A percentile compares a stretch with the other conserved stretches of the same genome.
These are phyloP conservation scores for Phytophthora palmivora DNA, from an alignment of 352 stramenopile species.

Conservation along the genomic window DNA sequence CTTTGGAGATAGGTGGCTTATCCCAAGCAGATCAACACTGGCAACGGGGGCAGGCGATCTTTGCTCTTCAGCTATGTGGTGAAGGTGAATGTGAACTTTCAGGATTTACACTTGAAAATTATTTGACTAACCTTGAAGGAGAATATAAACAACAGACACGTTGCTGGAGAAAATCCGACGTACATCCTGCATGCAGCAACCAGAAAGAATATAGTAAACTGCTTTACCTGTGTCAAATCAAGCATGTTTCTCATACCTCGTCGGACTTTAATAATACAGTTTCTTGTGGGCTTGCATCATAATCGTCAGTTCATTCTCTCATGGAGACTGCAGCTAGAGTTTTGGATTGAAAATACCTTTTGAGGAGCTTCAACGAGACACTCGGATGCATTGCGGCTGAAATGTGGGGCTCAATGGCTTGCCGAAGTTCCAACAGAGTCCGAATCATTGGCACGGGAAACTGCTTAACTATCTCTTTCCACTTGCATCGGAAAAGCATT, in stretches of 20 bases:
- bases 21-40: conserved; percentile 44
- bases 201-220: neutral
- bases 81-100: neutral
- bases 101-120: neutral
- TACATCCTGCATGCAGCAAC: conserved; percentile 24
- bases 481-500: conserved; percentile 77
- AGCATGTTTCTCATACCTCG: conserved; percentile 17
- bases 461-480: conserved; percentile 48
- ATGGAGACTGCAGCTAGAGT: neutral
- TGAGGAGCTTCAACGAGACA: conserved; percentile 45
- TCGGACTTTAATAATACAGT: conserved; percentile 34
- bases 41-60: neutral
- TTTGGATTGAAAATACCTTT: conserved; percentile 36
- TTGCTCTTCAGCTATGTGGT: conserved; percentile 14
- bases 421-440: conserved; percentile 38
- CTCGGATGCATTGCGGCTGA: conserved; percentile 30
- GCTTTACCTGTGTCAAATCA: too few relatives aligned
- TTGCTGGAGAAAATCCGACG: conserved; percentile 28
- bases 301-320: conserved; percentile 6
- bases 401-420: conserved; percentile 52
- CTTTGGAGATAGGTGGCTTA: conserved; percentile 20
- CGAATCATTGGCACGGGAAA: conserved; percentile 44
- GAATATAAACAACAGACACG: conserved; percentile 32
- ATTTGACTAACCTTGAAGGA: conserved; percentile 33
- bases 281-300: conserved; percentile 24